Conservation (phyloP, 352 stramenopile species). For the Pythium monospermum region DNA sequence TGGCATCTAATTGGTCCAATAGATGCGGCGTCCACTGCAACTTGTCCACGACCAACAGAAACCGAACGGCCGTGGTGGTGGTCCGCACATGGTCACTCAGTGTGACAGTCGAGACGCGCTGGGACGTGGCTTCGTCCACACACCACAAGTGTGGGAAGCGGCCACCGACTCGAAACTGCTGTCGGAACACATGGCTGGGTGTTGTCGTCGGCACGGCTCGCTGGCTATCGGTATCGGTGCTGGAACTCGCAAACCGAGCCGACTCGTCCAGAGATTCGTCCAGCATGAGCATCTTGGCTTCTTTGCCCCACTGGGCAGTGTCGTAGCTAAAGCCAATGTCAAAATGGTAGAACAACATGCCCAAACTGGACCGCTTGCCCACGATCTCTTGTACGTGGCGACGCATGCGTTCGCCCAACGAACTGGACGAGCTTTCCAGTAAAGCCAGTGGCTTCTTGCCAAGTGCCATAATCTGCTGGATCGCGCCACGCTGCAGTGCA, state of each 20-base stretch:
- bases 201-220: too few species aligned
- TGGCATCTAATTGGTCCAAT: not conserved
- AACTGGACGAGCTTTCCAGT: constrained; percentile 38
- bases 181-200: constrained; percentile 53
- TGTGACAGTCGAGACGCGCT: constrained; percentile 46
- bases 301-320: constrained; percentile 29
- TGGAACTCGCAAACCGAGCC: constrained; percentile 29
- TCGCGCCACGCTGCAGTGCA: constrained; percentile 46
- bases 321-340: constrained; percentile 82
- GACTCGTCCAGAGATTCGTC: constrained; percentile 49
- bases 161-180: constrained; percentile 40
- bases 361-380: constrained; percentile 40
- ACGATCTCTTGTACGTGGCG: constrained; percentile 58
- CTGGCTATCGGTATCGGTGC: constrained; percentile 7
- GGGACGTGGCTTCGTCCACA: not conserved
- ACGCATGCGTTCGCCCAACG: constrained; percentile 54
- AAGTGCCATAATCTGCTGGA: constrained; percentile 60
- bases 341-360: constrained; percentile 86
- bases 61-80: constrained; percentile 41
- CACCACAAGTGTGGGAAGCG: constrained; percentile 75
- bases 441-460: constrained; percentile 62
- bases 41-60: constrained; percentile 46
- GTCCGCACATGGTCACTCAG: constrained; percentile 21
- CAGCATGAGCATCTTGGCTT: constrained; percentile 55
- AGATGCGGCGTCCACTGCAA: constrained; percentile 11